These are phyloP conservation scores for Mariannaea elegans DNA, from an alignment of 2,329 filamentous ascomycete species.

Conservation along the genomic window DNA sequence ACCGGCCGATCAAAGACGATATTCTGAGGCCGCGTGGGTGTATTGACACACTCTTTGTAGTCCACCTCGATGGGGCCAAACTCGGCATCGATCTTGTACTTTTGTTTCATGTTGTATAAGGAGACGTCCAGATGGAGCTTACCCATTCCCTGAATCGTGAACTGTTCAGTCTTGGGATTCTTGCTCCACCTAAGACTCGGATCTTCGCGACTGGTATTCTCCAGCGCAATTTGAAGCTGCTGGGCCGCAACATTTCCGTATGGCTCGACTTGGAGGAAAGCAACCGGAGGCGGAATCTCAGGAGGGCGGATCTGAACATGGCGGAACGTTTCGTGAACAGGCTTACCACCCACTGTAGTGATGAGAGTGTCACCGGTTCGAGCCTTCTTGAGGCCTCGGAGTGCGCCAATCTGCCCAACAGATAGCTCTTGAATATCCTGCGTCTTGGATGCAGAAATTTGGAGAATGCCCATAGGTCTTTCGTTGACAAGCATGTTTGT, in stretches of 20 bases:
- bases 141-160: slow-evolving; percentile 94
- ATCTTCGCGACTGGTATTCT: slow-evolving; percentile 86
- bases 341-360: slow-evolving; percentile 69
- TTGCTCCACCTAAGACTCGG: slow-evolving; percentile 86
- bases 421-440: slow-evolving; percentile 83
- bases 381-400: slow-evolving; percentile 89
- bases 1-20: slow-evolving; percentile 80
- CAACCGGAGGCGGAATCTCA: slow-evolving; percentile 89
- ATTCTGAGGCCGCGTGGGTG: slow-evolving; percentile 63
- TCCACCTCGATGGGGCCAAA: slow-evolving; percentile 96
- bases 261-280: slow-evolving; percentile 93
- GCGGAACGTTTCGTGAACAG: slow-evolving; percentile 73
- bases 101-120: slow-evolving; percentile 84
- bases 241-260: slow-evolving; percentile 82
- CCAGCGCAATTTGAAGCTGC: slow-evolving; percentile 77
- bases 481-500: slow-evolving; percentile 84
- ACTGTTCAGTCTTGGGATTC: slow-evolving; percentile 92
- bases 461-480: slow-evolving; percentile 80
- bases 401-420: slow-evolving; percentile 92
- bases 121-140: slow-evolving; percentile 95
- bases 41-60: slow-evolving; percentile 84
- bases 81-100: slow-evolving; percentile 85
- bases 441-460: slow-evolving; percentile 89
- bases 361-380: slow-evolving; percentile 93
- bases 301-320: slow-evolving; percentile 87